These are phyloP conservation scores for Mortierella claussenii DNA, from an alignment of 192 early-diverging fungal species.

Conservation along the genomic window DNA sequence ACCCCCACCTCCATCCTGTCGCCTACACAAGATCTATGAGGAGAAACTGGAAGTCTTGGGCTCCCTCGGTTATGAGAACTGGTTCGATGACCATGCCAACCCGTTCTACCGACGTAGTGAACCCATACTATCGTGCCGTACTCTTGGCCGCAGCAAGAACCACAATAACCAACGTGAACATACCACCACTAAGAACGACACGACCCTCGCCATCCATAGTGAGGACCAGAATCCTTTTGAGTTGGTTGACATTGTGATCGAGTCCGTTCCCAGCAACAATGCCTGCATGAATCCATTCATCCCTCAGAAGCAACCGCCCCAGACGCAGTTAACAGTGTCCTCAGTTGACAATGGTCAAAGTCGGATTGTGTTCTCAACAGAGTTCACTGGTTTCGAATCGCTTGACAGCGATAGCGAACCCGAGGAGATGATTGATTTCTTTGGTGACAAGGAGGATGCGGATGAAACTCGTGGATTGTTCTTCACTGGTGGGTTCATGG, in stretches of 20 bases:
- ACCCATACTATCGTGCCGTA: not conserved
- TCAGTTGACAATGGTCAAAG: not conserved
- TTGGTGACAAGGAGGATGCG: not conserved
- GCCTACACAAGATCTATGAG: slow-evolving; percentile 41
- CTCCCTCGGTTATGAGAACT: slow-evolving; percentile 30
- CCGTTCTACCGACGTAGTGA: slow-evolving; percentile 30
- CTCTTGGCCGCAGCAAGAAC: not conserved
- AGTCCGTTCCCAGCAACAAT: not conserved
- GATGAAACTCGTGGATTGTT: not conserved
- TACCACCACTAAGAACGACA: not conserved
- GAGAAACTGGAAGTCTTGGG: slow-evolving; percentile 39
- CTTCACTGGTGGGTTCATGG: not conserved
- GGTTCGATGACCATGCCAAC: slow-evolving; percentile 40
- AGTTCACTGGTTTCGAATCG: slow-evolving; percentile 25
- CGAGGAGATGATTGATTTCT: slow-evolving; percentile 14
- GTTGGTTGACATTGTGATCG: not conserved
- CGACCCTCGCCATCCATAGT: too few relatives aligned
- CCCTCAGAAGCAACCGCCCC: not conserved
- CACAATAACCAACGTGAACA: not conserved
- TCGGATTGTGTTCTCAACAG: not conserved
- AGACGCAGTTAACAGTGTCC: not conserved
- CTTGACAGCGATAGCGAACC: slow-evolving; percentile 16
- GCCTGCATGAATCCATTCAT: not conserved
- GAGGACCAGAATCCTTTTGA: not conserved
- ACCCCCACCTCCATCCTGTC: slow-evolving; percentile 33